Percentiles rank a stretch among this genome's conserved stretches.
Conservation (phyloP, 139 green algal species). For the Tetratostichococcus sp. region DNA sequence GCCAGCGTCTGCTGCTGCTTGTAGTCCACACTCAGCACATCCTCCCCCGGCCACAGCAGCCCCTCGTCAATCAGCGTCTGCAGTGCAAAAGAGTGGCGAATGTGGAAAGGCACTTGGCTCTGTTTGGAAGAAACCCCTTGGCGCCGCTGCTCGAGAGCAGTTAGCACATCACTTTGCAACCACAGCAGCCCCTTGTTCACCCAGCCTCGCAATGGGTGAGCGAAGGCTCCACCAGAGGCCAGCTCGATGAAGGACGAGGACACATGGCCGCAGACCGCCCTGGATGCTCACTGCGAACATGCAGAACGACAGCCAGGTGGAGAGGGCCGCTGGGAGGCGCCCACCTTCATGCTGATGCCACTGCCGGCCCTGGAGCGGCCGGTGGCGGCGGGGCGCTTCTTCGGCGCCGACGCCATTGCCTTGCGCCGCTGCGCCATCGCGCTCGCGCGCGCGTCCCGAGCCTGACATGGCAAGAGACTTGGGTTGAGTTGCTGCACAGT, state of each 20-base stretch:
- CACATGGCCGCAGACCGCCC: too few relatives aligned
- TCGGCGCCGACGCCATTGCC: neutral
- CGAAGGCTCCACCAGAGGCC: too few relatives aligned
- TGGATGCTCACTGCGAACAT: too few relatives aligned
- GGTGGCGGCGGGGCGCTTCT: neutral
- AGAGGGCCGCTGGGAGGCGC: too few relatives aligned
- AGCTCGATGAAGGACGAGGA: too few relatives aligned
- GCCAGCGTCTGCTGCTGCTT: slow-evolving; percentile 55
- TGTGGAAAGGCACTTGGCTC: too few relatives aligned
- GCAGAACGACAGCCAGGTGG: neutral
- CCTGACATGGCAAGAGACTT: neutral
- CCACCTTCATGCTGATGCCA: slow-evolving; percentile 49
- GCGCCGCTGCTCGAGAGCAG: too few relatives aligned
- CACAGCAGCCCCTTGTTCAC: too few relatives aligned
- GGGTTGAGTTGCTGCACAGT: too few relatives aligned
- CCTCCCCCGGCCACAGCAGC: slow-evolving; percentile 54
- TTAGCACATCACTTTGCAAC: too few relatives aligned
- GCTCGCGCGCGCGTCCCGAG: neutral
- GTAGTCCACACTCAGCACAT: slow-evolving; percentile 76
- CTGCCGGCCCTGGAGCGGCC: slow-evolving; percentile 15
- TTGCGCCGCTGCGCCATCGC: neutral
- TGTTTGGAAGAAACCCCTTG: too few relatives aligned
- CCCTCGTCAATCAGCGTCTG: slow-evolving; percentile 62
- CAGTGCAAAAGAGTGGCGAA: neutral
- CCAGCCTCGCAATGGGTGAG: too few relatives aligned